These are phyloP conservation scores for Penicillium sp. DNA, from an alignment of 2,329 filamentous ascomycete species.

Conservation along the genomic window DNA sequence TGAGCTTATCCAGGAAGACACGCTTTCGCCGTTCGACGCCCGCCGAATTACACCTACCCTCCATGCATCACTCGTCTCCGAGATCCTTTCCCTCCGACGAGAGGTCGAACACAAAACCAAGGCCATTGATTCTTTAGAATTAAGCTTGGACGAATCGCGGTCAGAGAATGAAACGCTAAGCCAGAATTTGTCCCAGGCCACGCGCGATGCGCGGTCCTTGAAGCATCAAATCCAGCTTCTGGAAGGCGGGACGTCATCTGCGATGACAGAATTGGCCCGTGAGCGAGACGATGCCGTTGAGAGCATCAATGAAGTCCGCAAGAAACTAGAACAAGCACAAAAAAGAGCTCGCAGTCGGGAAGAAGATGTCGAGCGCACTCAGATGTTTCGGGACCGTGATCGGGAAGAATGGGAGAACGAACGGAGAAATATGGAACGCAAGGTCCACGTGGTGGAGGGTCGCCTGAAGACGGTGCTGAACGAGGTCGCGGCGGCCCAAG, in stretches of 20 bases:
- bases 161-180: slow-evolving; percentile 70
- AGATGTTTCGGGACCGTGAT: slow-evolving; percentile 77
- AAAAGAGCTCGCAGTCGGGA: slow-evolving; percentile 75
- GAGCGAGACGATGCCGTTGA: slow-evolving; percentile 84
- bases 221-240: slow-evolving; percentile 82
- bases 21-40: slow-evolving; percentile 73
- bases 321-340: slow-evolving; percentile 70
- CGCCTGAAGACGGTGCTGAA: slow-evolving; percentile 79
- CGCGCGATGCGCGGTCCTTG: slow-evolving; percentile 72
- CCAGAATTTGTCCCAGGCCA: slow-evolving; percentile 56
- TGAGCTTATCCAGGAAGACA: slow-evolving; percentile 53
- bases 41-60: slow-evolving; percentile 90
- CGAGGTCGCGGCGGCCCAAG: slow-evolving; percentile 59
- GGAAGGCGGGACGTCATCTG: slow-evolving; percentile 82
- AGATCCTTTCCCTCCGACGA: slow-evolving; percentile 79
- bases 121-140: slow-evolving; percentile 80
- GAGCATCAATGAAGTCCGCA: slow-evolving; percentile 64
- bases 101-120: slow-evolving; percentile 88
- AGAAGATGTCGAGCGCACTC: slow-evolving; percentile 72
- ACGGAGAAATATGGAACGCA: slow-evolving; percentile 74
- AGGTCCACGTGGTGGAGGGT: slow-evolving; percentile 82
- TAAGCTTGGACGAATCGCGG: slow-evolving; percentile 63
- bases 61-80: slow-evolving; percentile 89
- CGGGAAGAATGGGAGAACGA: slow-evolving; percentile 81
- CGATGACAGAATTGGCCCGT: slow-evolving; percentile 73